Conservation (phyloP, 129 eudicot genomes). For the Helianthus tuberosus region DNA sequence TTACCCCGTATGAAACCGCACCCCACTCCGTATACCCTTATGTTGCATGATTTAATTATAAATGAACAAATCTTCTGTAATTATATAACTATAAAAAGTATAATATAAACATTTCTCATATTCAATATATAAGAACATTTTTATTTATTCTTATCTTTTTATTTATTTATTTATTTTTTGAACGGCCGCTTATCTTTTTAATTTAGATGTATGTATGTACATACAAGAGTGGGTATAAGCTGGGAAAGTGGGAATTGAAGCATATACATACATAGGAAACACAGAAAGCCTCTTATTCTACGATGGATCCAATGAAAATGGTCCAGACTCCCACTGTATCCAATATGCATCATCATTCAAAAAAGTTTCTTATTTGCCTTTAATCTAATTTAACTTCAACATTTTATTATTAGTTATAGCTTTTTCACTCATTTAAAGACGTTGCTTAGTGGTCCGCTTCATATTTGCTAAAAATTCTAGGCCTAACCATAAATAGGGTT, state of each 20-base stretch:
- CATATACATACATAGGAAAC: slow-evolving; percentile 24
- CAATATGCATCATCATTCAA: slow-evolving; percentile 19
- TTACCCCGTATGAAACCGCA: too few relatives aligned
- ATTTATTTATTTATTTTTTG: too few relatives aligned
- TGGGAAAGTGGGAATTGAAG: background rate
- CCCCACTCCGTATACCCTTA: too few relatives aligned
- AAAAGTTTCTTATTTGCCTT: background rate
- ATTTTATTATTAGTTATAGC: slow-evolving; percentile 3
- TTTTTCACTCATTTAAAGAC: slow-evolving; percentile 5
- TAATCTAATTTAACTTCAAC: background rate
- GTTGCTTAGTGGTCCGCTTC: background rate
- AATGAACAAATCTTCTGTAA: background rate
- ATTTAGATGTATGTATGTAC: background rate
- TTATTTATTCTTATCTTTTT: too few relatives aligned
- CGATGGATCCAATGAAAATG: slow-evolving; percentile 59
- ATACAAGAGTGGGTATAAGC: background rate
- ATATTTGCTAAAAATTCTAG: background rate
- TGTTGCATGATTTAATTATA: background rate
- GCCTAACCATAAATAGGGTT: background rate
- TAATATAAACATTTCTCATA: background rate
- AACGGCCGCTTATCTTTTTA: background rate
- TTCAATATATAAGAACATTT: background rate
- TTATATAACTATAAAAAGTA: background rate
- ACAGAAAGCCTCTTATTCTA: slow-evolving; percentile 35
- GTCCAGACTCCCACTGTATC: slow-evolving; percentile 14